These are phyloP conservation scores for Fusarium haematococcum DNA, from an alignment of 2,329 filamentous ascomycete species.

Conservation along the genomic window DNA sequence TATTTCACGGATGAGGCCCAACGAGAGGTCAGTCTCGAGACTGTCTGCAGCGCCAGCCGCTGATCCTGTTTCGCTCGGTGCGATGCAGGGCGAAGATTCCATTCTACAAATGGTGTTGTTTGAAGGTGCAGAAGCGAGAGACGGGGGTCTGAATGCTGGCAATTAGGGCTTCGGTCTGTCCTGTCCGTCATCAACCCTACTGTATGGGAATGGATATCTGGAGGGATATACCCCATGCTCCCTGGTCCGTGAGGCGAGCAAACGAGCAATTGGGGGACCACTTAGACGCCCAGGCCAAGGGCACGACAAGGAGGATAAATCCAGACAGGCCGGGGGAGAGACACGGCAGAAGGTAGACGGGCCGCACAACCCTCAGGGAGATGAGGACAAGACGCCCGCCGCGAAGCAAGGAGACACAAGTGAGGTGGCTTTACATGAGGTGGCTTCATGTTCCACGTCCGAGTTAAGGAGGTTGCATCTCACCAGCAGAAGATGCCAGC, in stretches of 20 bases:
- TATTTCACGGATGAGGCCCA: constrained; percentile 19
- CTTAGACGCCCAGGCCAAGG: constrained; percentile 29
- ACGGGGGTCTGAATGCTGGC: constrained; percentile 4
- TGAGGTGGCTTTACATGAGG: constrained; percentile 26
- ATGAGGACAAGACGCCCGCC: constrained; percentile 3
- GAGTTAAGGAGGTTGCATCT: constrained; percentile 21
- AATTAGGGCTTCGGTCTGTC: constrained; percentile 11
- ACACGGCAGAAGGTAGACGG: constrained; percentile 20
- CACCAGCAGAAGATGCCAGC: constrained; percentile 11
- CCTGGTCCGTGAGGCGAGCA: constrained; percentile 40
- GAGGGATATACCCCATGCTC: constrained; percentile 18
- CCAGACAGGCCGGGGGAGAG: constrained; percentile 23
- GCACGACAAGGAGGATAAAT: constrained; percentile 32
- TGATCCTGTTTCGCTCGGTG: constrained; percentile 37
- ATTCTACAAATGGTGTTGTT: not conserved
- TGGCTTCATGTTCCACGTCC: constrained; percentile 24
- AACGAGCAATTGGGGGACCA: constrained; percentile 30
- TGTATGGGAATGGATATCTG: constrained; percentile 20
- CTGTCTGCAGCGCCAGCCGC: not conserved
- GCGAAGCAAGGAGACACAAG: constrained; percentile 10
- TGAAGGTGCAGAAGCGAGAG: constrained; percentile 1
- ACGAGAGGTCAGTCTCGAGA: constrained; percentile 23
- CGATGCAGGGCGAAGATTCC: constrained; percentile 30
- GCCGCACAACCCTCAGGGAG: constrained; percentile 11
- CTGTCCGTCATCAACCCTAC: constrained; percentile 2